Evolutionary conservation across 257 asterid species (phyloP), one percentile per base, ranked within the genome.

Genomic region (Nicotiana sylvestris): DNA sequence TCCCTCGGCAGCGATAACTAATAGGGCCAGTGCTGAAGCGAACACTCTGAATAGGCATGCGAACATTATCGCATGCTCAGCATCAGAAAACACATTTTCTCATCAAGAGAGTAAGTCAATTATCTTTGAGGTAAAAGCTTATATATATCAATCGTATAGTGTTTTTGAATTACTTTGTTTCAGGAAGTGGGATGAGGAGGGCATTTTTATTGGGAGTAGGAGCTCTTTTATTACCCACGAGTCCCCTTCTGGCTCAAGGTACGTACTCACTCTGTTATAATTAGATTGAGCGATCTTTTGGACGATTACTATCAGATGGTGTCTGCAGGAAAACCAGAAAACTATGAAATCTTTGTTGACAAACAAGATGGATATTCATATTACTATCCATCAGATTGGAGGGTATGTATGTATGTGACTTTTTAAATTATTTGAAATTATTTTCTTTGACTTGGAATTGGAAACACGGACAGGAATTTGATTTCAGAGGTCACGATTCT

Each of bases 331-430:
- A 80, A 79, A 70, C 98, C 97, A 1, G 78, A 88, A 39, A 90
- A 89, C 51, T 95, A 84, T 83, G 84, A 82, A 77, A 81, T 79
- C 18, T 95, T 92, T 88, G 91, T 91, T 9, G 98, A 93, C 88
- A 91, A 91, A 88, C 70, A 13, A 82, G 98, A 95, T 89, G 98
- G 98, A 29, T 95, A 95, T 87, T 88, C 98, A 17, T 93, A 95
- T 78, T 90, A 88, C 70, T 95, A 93, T 86, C 98, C 98, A 65
- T 92, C 98, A 81, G 98, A 95, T 84, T 93, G 98, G 98, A 89
- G 93, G 89, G 98, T 93, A 88, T 33, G 18, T 11, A 37, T 32
- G 43, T 56, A n/a, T 30, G 49, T 7, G 7, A 43, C 49, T 43
- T 43, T 43, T 6, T 0, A 46, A 82, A 17, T 5, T 17, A 4